phyloP scores from a whole-genome alignment of 148 eudicot species.

The Vaccinium vitisidaea region DNA sequence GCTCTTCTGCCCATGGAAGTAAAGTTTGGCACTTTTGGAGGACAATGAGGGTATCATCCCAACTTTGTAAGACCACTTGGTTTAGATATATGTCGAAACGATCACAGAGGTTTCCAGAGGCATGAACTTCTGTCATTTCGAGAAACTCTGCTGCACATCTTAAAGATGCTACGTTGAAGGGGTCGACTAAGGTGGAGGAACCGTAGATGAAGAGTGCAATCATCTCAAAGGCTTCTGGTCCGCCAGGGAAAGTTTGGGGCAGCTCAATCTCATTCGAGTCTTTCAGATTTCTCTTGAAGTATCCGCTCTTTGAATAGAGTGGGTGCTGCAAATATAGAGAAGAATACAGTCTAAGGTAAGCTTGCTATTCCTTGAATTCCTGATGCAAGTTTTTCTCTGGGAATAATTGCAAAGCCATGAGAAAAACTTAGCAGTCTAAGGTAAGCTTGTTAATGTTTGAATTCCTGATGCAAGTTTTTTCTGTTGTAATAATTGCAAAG shows the following conservation, averaged over 20 bases:
- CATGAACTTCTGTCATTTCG: slow-evolving; percentile 62
- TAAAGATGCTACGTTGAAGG: slow-evolving; percentile 75
- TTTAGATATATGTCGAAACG: slow-evolving; percentile 81
- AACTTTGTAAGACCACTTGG: slow-evolving; percentile 83
- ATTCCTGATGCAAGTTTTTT: background rate
- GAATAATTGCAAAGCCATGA: background rate
- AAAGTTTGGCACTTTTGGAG: slow-evolving; percentile 69
- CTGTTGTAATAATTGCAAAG: background rate
- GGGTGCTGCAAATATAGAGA: slow-evolving; percentile 48
- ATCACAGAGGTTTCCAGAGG: slow-evolving; percentile 64
- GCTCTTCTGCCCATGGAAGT: slow-evolving; percentile 81
- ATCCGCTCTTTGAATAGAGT: slow-evolving; percentile 69
- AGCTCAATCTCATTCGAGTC: slow-evolving; percentile 63
- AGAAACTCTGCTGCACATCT: slow-evolving; percentile 88
- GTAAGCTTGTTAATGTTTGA: background rate
- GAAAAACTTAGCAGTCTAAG: background rate
- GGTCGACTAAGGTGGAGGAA: slow-evolving; percentile 75
- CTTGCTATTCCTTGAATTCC: background rate
- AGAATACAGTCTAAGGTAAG: background rate
- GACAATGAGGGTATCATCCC: slow-evolving; percentile 86
- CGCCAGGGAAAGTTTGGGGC: slow-evolving; percentile 82
- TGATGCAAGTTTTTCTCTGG: background rate
- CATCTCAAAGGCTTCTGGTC: slow-evolving; percentile 86
- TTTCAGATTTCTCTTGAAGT: slow-evolving; percentile 54
- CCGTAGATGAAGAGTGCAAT: slow-evolving; percentile 88